Conservation (phyloP, 2,329 filamentous ascomycete species). For the Fusarium marasasianum region DNA sequence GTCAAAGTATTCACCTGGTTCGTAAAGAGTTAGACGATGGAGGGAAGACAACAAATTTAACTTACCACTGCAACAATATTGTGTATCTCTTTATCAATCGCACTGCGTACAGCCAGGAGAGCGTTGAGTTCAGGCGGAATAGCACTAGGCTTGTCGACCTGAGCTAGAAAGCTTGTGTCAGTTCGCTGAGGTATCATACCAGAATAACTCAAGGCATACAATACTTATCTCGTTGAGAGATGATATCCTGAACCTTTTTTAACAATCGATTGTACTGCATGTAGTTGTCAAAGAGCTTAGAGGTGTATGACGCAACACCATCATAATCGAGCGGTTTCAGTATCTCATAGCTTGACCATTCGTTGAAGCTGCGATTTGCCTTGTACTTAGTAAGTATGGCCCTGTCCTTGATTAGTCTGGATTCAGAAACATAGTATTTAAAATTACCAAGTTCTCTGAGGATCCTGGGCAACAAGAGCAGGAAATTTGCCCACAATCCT, state of each 20-base stretch:
- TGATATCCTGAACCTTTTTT: not conserved
- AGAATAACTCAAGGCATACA: not conserved
- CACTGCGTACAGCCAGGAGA: not conserved
- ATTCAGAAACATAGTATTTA: fast-evolving
- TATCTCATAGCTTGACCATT: not conserved
- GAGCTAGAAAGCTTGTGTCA: not conserved
- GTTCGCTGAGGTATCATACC: not conserved
- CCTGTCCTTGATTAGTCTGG: not conserved
- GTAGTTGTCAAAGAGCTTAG: conserved; percentile 8
- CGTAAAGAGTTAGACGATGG: fast-evolving
- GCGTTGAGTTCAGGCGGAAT: not conserved
- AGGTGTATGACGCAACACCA: not conserved
- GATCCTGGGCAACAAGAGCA: not conserved
- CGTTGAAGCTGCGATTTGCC: not conserved
- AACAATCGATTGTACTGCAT: conserved; percentile 20
- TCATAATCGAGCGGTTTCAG: not conserved
- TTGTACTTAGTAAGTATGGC: conserved; percentile 24
- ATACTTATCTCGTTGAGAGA: not conserved
- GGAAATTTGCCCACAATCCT: not conserved
- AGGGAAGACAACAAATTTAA: fast-evolving
- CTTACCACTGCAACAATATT: not conserved
- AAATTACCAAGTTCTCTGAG: not conserved
- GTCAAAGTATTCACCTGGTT: not conserved
- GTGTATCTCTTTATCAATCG: not conserved
- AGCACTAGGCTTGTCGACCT: not conserved